Conservation (phyloP, 192 early-diverging fungal species). For the Backusella westeae region DNA sequence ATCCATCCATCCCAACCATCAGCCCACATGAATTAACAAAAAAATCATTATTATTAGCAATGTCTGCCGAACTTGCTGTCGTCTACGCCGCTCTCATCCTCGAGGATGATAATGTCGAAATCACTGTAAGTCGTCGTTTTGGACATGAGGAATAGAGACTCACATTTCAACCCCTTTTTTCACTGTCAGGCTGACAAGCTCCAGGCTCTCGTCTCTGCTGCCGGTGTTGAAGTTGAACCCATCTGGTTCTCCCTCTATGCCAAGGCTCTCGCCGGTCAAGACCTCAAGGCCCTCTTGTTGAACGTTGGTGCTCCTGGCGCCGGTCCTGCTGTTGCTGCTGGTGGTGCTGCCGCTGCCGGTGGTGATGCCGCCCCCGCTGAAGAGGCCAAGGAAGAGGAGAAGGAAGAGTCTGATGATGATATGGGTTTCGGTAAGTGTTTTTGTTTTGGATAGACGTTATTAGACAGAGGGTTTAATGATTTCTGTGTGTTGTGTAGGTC, state of each 20-base stretch:
- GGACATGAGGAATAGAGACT: neutral
- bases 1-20: neutral
- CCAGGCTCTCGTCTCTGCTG: conserved; percentile 84
- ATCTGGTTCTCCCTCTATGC: conserved; percentile 97
- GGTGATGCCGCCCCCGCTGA: conserved; percentile 39
- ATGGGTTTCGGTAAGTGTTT: conserved; percentile 76
- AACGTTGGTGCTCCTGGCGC: conserved; percentile 80
- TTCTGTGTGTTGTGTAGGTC: neutral
- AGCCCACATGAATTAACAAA: neutral
- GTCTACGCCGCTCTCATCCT: conserved; percentile 97
- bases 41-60: conserved; percentile 4
- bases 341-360: conserved; percentile 37
- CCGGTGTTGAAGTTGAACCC: conserved; percentile 87
- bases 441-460: neutral
- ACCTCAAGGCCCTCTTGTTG: conserved; percentile 84
- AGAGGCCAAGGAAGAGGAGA: conserved; percentile 63
- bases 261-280: conserved; percentile 95
- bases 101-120: conserved; percentile 94
- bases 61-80: conserved; percentile 43
- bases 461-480: neutral
- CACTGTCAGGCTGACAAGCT: conserved; percentile 85
- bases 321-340: conserved; percentile 42
- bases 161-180: neutral
- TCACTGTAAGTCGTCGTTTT: conserved; percentile 74
- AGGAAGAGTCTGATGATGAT: conserved; percentile 73